Conservation (phyloP, 2,329 filamentous ascomycete species). For the Fusarium palustre region DNA sequence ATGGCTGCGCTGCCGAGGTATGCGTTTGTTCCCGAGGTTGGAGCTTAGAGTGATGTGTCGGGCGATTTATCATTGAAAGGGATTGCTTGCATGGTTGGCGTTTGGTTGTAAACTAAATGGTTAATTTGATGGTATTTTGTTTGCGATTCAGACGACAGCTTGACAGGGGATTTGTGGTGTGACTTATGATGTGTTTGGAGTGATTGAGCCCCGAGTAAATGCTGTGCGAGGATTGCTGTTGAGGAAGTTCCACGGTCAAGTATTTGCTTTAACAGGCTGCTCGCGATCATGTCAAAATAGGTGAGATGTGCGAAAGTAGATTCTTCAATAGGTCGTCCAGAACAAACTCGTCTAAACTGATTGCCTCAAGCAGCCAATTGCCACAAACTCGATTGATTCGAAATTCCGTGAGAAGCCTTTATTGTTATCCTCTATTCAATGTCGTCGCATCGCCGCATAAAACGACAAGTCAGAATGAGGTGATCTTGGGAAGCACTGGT, state of each 20-base stretch:
- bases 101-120: conserved; percentile 45
- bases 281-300: neutral
- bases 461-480: neutral
- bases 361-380: neutral
- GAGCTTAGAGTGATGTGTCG: conserved; percentile 20
- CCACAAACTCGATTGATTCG: neutral
- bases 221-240: neutral
- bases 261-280: no score
- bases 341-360: accelerated
- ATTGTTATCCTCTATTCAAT: neutral
- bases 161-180: neutral
- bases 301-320: no score
- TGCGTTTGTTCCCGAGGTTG: conserved; percentile 61
- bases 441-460: neutral
- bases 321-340: no score
- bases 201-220: neutral
- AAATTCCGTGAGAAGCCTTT: accelerated
- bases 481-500: neutral
- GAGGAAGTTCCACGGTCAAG: no score
- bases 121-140: conserved; percentile 41
- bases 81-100: conserved; percentile 46
- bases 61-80: conserved; percentile 8
- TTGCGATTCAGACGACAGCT: neutral
- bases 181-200: no score
- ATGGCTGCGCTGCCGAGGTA: conserved; percentile 85